Evolutionary conservation across 83 land plant genomes (phyloP), one percentile per base, ranked within the genome.

Genomic region (Picea engelmannii): DNA sequence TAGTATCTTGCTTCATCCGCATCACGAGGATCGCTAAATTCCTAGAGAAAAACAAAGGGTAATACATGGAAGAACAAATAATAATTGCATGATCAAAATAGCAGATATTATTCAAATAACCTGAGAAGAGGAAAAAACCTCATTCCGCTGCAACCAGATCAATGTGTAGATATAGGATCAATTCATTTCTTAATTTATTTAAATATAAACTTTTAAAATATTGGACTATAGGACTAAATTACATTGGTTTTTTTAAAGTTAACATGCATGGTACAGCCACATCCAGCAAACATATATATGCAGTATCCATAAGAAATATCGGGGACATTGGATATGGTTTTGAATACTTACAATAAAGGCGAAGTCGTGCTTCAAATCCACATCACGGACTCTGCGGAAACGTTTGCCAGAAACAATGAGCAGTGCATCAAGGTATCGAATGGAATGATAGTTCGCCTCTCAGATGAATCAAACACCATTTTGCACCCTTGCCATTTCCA

Each of bases 301-400:
- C 6, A 8, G 20, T 2, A 40, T 70, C 23, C n/a, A 71, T 3
- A 44, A 44, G 1, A 44, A 44, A 44, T 42, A 7, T 9, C 2
- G n/a, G 20, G 6, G 58, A 10, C 24, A 73, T 38, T 73, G 76
- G 24, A 73, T 73, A 42, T 44, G 76, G 76, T n/a, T 73, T 42
- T 55, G 58, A 44, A 55, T 84, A 90, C 98, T 65, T 89, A 96
- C 99, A 84, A 96, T 86, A 80, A 96, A 97, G 74, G 99, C 99
- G 81, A 85, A 97, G 93, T 97, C 99, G 82, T 89, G 98, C 99
- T 97, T 97, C 95, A 97, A 79, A 86, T 94, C 98, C 98, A 97
- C 99, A 88, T 97, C 97, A 66, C 99, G 99, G 83, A 96, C 92
- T 96, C 99, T 96, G 99, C 93, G 98, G 79, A 93, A 96, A 92